Conservation (phyloP, 768 basidiomycete genomes). For the Pholiota conissans region DNA sequence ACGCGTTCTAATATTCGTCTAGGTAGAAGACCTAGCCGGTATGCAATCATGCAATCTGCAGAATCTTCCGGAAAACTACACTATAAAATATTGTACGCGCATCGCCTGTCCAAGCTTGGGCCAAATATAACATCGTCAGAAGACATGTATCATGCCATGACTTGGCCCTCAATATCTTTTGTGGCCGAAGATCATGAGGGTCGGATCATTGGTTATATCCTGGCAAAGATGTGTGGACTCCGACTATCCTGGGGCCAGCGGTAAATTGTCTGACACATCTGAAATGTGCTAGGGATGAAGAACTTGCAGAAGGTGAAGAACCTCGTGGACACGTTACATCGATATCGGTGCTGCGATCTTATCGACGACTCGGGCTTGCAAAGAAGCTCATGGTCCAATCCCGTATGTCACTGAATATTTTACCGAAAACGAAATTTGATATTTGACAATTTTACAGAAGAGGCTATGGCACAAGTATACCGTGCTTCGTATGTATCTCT, state of each 20-base stretch:
- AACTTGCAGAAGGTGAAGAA: conserved; percentile 58
- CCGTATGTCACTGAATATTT: too few relatives aligned
- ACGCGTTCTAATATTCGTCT: background rate
- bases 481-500: conserved; percentile 85
- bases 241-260: background rate
- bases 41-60: conserved; percentile 98
- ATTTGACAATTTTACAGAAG: conserved; percentile 61
- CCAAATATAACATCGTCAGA: background rate
- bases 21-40: conserved; percentile 88
- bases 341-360: conserved; percentile 90
- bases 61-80: conserved; percentile 94
- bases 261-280: background rate
- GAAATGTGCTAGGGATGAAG: conserved; percentile 56
- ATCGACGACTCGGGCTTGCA: conserved; percentile 88
- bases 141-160: conserved; percentile 89
- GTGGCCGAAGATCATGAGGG: conserved; percentile 93
- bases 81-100: conserved; percentile 70
- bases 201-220: conserved; percentile 90
- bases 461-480: conserved; percentile 90
- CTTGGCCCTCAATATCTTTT: conserved; percentile 95
- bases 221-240: conserved; percentile 86
- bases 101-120: background rate
- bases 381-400: conserved; percentile 95
- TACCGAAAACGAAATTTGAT: too few relatives aligned
- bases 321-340: conserved; percentile 96